These are phyloP conservation scores for Vitis amurensis DNA, from an alignment of 164 flowering plant species.

Conservation along the genomic window DNA sequence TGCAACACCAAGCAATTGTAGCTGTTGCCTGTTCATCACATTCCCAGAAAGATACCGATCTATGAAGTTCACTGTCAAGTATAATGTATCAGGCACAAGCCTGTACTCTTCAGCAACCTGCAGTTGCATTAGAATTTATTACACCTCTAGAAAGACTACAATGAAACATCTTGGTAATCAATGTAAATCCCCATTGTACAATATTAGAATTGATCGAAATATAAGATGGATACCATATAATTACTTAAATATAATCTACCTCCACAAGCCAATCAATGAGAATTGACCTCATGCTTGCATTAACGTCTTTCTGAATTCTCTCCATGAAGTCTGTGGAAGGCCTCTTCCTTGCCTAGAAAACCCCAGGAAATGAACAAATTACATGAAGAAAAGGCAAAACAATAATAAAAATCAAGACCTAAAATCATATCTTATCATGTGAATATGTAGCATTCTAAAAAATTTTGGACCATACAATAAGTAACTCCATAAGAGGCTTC, in stretches of 20 bases:
- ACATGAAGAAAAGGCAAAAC: background rate
- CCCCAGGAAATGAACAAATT: background rate
- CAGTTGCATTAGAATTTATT: background rate
- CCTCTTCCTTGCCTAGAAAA: conserved; percentile 71
- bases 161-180: no score
- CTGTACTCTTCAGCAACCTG: conserved; percentile 98
- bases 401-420: background rate
- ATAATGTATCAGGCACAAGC: conserved; percentile 92
- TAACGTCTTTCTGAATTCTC: conserved; percentile 78
- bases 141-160: background rate
- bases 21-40: conserved; percentile 65
- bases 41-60: conserved; percentile 96
- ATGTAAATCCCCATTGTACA: no score
- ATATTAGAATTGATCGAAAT: no score
- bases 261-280: conserved; percentile 97
- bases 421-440: background rate
- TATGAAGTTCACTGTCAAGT: conserved; percentile 87
- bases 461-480: background rate
- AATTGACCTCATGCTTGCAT: conserved; percentile 88
- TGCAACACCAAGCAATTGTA: conserved; percentile 93
- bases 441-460: background rate
- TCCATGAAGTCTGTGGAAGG: conserved; percentile 91
- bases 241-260: conserved; percentile 36
- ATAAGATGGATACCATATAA: background rate
- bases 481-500: background rate